Evolutionary conservation across 768 basidiomycete species (phyloP).

Genomic region (Boletus rubropictus): DNA sequence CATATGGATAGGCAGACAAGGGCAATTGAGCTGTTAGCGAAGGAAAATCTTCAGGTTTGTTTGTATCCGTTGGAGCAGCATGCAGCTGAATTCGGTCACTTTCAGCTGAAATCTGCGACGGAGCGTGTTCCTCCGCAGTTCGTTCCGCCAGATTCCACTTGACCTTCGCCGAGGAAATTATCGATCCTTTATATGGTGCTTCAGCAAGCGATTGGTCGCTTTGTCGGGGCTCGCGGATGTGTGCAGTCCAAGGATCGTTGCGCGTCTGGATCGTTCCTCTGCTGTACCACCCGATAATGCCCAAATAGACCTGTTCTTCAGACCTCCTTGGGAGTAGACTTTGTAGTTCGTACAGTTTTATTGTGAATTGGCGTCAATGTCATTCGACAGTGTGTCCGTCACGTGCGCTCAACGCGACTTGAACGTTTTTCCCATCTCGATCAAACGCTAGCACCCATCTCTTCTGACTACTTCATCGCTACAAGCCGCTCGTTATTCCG

Average conservation of each 20-base stretch:
- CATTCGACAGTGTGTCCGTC: conserved; percentile 10
- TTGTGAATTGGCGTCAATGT: not conserved
- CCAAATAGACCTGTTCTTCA: not conserved
- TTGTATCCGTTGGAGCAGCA: not conserved
- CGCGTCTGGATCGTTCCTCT: not conserved
- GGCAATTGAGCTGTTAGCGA: conserved; percentile 37
- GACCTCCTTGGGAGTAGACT: conserved; percentile 2
- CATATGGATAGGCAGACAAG: conserved; percentile 46
- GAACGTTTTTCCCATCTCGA: conserved; percentile 20
- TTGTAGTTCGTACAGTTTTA: conserved; percentile 1
- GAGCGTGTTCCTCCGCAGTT: conserved; percentile 13
- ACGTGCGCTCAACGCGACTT: conserved; percentile 30
- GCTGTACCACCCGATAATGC: not conserved
- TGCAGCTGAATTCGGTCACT: conserved; percentile 3
- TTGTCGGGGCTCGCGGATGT: not conserved
- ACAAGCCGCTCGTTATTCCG: not conserved
- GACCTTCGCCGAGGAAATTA: conserved; percentile 16
- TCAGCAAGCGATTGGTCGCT: not conserved
- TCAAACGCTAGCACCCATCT: conserved; percentile 9
- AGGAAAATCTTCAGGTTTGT: conserved; percentile 45
- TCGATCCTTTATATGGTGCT: conserved; percentile 3
- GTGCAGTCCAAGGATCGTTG: not conserved
- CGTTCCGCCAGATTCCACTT: conserved; percentile 8
- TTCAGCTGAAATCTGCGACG: conserved; percentile 14
- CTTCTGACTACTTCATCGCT: not conserved